Evolutionary conservation across 331 rosid genomes (phyloP).

Genomic region (Phaseolus coccineus): DNA sequence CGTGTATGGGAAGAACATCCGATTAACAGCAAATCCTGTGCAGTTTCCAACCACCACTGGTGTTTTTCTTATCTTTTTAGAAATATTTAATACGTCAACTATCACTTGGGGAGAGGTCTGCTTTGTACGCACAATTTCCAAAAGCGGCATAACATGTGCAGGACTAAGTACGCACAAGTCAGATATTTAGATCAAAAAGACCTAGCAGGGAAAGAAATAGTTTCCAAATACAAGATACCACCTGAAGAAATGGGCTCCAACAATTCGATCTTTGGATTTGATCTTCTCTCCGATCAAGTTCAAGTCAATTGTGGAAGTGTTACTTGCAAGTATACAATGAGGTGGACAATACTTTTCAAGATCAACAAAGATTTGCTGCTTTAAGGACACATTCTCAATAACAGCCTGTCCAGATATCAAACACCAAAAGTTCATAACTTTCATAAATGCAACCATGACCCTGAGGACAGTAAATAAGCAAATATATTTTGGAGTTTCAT

Average conservation of each 20-base stretch:
- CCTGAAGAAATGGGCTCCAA: constrained; percentile 99
- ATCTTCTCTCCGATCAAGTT: constrained; percentile 85
- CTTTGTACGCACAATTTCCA: constrained; percentile 92
- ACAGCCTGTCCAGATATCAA: constrained; percentile 80
- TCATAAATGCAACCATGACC: constrained; percentile 37
- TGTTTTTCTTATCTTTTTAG: constrained; percentile 84
- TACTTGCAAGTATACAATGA: constrained; percentile 92
- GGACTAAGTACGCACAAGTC: constrained; percentile 72
- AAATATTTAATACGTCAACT: constrained; percentile 85
- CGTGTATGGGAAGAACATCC: constrained; percentile 92
- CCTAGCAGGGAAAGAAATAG: constrained; percentile 48
- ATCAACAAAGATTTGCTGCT: constrained; percentile 91
- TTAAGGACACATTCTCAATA: constrained; percentile 83
- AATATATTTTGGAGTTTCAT: constrained; percentile 21
- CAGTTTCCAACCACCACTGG: constrained; percentile 98
- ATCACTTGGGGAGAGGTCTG: constrained; percentile 84
- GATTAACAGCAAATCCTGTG: constrained; percentile 98
- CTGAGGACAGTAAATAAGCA: constrained; percentile 11
- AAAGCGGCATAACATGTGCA: constrained; percentile 95
- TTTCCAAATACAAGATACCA: constrained; percentile 36
- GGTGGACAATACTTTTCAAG: constrained; percentile 91
- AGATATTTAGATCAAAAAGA: constrained; percentile 23
- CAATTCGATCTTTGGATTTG: constrained; percentile 78
- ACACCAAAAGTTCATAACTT: constrained; percentile 33
- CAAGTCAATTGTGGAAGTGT: constrained; percentile 98